Base-by-base conservation (phyloP, 352 stramenopile genomes). In the Pythium biforme region DNA sequence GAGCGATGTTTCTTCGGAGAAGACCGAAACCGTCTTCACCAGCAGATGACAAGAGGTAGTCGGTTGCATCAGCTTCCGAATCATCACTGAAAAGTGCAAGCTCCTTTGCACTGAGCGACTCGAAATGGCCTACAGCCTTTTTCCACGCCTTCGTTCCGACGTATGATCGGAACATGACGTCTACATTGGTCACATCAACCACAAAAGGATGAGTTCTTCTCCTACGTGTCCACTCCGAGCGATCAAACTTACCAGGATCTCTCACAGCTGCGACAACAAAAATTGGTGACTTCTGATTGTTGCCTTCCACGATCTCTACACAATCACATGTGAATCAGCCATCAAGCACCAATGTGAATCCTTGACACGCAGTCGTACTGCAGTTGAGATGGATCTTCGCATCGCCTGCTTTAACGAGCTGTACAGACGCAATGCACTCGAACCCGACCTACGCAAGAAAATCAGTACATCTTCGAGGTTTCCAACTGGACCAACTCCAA, bases 21-120 rank as follows among this genome's bases (percentile, higher is more conserved):
- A 94, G 64, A n/a, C 86, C 86, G 66, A 94, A 94, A 12, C 86
- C 86, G 64, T 94, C 82, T 56, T 94, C 81, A 19, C 73, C 73
- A 20, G 77, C 86, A 40, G 72, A 68, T 34, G 76, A 70, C 5
- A 81, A 76, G 9, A 92, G 62, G 14, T 76, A 76, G n/a, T 87
- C 75, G 3, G 71, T 31, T 27, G 8, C 3, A 17, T 66, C 66
- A 27, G 45, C 17, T 11, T 25, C 48, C 20, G 14, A 41, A 19
- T 68, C 46, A 15, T 70, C 64, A 23, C 59, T 29, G 11, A 63
- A 59, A 5, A 27, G 22, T 6, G 55, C 49, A 25, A 92, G 62
- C 46, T 92, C 72, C 23, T 90, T 75, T 11, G 56, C 45, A 19
- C 69, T 61, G n/a, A 92, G 62, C 25, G 70, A 79, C 41, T 86